These are phyloP conservation scores for Nothopassalora personata DNA, from an alignment of 2,329 filamentous ascomycete species.

Conservation along the genomic window DNA sequence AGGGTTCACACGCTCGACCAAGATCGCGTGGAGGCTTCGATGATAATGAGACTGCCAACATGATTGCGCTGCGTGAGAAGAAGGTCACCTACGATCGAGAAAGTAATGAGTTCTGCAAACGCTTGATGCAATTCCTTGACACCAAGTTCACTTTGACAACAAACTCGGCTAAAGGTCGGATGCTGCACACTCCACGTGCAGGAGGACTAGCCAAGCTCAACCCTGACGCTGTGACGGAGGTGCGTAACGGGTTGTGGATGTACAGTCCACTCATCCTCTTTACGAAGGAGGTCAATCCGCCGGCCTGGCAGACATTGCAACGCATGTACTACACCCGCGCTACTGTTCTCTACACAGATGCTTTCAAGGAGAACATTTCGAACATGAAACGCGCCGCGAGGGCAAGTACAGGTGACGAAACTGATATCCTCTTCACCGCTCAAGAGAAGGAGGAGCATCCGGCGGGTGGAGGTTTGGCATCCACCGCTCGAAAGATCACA, in stretches of 20 bases:
- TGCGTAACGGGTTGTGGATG: constrained; percentile 73
- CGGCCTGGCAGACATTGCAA: constrained; percentile 76
- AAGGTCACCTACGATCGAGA: constrained; percentile 81
- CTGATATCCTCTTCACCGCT: constrained; percentile 71
- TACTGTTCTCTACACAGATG: constrained; percentile 70
- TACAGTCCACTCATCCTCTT: constrained; percentile 86
- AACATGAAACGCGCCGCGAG: constrained; percentile 56
- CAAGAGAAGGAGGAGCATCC: constrained; percentile 72
- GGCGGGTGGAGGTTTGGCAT: constrained; percentile 55
- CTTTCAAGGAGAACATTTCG: constrained; percentile 71
- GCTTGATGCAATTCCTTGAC: constrained; percentile 76
- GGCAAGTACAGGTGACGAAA: constrained; percentile 30
- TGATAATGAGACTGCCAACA: constrained; percentile 71
- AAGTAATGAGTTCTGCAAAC: constrained; percentile 68
- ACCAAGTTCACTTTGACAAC: constrained; percentile 73
- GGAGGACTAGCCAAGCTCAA: constrained; percentile 55
- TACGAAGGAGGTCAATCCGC: constrained; percentile 72
- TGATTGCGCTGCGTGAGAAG: constrained; percentile 93
- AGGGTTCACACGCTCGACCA: constrained; percentile 43
- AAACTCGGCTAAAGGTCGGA: constrained; percentile 43
- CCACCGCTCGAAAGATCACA: constrained; percentile 79
- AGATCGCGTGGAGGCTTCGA: constrained; percentile 48
- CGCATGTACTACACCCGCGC: constrained; percentile 74
- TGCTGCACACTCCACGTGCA: constrained; percentile 32
- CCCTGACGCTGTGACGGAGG: constrained; percentile 60